A percentile compares a stretch with the other conserved stretches of the same genome.
phyloP scores from a whole-genome alignment of 2,329 filamentous ascomycete genomes.

The Alternaria ventricosa region DNA sequence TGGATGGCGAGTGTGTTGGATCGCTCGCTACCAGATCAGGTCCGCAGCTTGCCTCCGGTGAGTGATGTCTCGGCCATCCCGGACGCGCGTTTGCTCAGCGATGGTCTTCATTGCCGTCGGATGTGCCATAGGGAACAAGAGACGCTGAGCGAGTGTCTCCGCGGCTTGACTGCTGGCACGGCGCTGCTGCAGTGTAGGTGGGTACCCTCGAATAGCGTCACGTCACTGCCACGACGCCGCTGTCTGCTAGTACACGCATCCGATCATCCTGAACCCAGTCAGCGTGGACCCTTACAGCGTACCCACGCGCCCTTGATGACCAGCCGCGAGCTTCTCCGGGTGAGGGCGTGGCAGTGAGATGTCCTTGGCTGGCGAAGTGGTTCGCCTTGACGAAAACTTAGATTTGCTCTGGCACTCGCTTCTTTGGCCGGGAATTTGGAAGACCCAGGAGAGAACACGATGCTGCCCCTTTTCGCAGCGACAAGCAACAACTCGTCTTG shows the following conservation, averaged over 20 bases:
- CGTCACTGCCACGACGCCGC: not conserved
- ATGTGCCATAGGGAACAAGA: not conserved
- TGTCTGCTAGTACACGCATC: not conserved
- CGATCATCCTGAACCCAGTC: not conserved
- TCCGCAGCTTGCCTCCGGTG: not conserved
- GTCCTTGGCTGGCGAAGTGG: not conserved
- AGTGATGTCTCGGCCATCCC: slow-evolving; percentile 9
- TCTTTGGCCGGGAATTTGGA: not conserved
- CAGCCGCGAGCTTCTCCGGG: not conserved
- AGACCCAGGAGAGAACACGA: not conserved
- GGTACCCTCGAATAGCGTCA: not conserved
- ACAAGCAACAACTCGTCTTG: not conserved
- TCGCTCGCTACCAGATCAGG: slow-evolving; percentile 13
- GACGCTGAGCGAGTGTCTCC: not conserved
- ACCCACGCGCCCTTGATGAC: not conserved
- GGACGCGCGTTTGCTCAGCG: not conserved
- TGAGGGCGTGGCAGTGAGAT: not conserved
- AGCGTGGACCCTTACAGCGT: not conserved
- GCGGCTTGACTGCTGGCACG: not conserved
- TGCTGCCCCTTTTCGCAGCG: not conserved
- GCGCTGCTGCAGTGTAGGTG: not conserved
- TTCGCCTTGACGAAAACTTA: not conserved
- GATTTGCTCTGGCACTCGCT: not conserved
- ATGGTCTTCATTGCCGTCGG: not conserved
- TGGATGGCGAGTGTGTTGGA: slow-evolving; percentile 6